Percentiles rank a stretch among this genome's conserved stretches.
phyloP scores from a whole-genome alignment of 257 asterid genomes.

The Mentha longifolia region DNA sequence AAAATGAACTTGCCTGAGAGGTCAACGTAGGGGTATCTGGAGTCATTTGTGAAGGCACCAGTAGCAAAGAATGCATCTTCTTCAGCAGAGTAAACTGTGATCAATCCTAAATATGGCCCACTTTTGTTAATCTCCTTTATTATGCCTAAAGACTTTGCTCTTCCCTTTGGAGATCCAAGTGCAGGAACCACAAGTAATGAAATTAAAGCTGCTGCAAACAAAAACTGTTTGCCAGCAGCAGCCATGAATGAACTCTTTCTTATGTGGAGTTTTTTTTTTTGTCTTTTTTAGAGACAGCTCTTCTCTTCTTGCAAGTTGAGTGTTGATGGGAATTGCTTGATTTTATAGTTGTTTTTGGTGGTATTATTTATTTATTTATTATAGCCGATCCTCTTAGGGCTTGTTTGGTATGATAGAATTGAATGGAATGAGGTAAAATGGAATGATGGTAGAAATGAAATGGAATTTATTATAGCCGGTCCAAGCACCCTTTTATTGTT shows the following conservation, averaged over 20 bases:
- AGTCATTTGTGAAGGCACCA: slow-evolving; percentile 43
- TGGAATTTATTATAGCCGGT: no score
- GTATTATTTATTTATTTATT: no score
- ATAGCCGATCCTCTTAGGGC: no score
- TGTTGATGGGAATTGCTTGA: no score
- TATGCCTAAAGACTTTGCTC: slow-evolving; percentile 19
- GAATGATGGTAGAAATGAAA: no score
- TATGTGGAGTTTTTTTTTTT: no score
- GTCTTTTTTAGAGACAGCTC: no score
- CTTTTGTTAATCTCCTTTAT: slow-evolving; percentile 37
- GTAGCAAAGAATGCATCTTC: slow-evolving; percentile 57
- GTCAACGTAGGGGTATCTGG: slow-evolving; percentile 49
- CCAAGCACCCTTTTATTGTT: no score
- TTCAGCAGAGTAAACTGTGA: slow-evolving; percentile 55
- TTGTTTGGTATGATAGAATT: no score
- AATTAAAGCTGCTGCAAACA: slow-evolving; percentile 20
- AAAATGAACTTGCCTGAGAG: slow-evolving; percentile 45
- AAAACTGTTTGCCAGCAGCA: slow-evolving; percentile 25
- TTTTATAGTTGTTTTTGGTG: no score
- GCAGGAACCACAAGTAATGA: slow-evolving; percentile 33
- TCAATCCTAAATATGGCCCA: slow-evolving; percentile 63
- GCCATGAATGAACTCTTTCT: slow-evolving; percentile 15
- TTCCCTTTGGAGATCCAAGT: slow-evolving; percentile 35
- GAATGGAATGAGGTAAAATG: no score
- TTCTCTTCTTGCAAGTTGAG: no score